phyloP scores from a whole-genome alignment of 495 filamentous ascomycete species.

The Xylaria venustula region DNA sequence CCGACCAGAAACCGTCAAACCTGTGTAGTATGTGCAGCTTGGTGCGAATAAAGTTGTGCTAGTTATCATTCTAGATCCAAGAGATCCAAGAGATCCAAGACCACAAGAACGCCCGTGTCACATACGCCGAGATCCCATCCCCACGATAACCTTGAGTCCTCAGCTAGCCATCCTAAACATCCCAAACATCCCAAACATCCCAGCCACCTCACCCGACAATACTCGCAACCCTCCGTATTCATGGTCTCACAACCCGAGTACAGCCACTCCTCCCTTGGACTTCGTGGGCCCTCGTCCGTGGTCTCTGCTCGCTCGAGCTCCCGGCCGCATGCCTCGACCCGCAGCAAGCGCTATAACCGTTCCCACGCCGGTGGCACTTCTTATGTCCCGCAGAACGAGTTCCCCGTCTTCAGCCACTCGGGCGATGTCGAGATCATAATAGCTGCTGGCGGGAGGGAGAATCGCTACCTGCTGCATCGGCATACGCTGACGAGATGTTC shows the following conservation, averaged over 20 bases:
- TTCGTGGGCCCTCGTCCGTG: conserved; percentile 61
- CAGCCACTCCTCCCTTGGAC: conserved; percentile 44
- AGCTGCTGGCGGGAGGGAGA: conserved; percentile 65
- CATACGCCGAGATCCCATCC: too few species aligned
- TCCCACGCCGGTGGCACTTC: conserved; percentile 76
- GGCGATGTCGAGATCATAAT: conserved; percentile 91
- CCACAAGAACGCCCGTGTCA: too few species aligned
- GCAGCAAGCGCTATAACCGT: conserved; percentile 69
- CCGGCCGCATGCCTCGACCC: conserved; percentile 40
- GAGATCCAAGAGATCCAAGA: too few species aligned
- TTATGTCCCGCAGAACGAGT: conserved; percentile 79
- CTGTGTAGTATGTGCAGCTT: background rate
- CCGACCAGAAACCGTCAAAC: background rate
- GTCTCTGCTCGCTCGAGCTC: conserved; percentile 43
- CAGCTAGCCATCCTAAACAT: too few species aligned
- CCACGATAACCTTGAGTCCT: too few species aligned
- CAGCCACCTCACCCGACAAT: background rate
- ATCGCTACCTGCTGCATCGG: conserved; percentile 80
- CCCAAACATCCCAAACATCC: background rate
- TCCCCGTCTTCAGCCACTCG: conserved; percentile 83
- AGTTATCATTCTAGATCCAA: background rate
- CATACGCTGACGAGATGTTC: conserved; percentile 84
- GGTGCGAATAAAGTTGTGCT: background rate
- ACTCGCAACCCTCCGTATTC: conserved; percentile 25
- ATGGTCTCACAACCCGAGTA: conserved; percentile 77